These are phyloP conservation scores for Pelargonium fulgidum DNA, from an alignment of 441 rosid species.

Conservation along the genomic window DNA sequence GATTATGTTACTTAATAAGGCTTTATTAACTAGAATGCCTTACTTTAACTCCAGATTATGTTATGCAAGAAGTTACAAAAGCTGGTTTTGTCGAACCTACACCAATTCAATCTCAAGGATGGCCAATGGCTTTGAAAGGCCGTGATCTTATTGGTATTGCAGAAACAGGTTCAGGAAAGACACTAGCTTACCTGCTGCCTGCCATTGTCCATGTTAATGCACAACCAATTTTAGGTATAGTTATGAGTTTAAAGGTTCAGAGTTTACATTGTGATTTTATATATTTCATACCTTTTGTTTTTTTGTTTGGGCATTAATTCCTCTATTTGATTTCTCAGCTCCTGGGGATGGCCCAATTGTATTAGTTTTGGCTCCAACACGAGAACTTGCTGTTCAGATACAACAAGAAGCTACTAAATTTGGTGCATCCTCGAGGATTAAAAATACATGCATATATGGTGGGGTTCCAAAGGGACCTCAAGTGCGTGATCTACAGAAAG, in stretches of 20 bases:
- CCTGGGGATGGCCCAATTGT: conserved; percentile 88
- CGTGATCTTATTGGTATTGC: conserved; percentile 91
- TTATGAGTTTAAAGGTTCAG: conserved; percentile 58
- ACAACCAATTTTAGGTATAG: conserved; percentile 76
- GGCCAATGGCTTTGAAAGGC: conserved; percentile 98
- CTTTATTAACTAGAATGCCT: conserved; percentile 13
- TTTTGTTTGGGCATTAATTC: not conserved
- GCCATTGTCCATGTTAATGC: conserved; percentile 87
- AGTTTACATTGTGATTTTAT: conserved; percentile 17
- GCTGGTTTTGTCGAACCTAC: conserved; percentile 95
- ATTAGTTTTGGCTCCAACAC: conserved; percentile 83
- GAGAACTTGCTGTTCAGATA: conserved; percentile 96
- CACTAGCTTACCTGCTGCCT: conserved; percentile 85
- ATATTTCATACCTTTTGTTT: not conserved
- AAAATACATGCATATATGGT: conserved; percentile 89
- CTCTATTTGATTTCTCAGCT: conserved; percentile 24
- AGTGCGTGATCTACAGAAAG: conserved; percentile 87
- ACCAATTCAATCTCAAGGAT: conserved; percentile 88
- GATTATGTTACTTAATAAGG: conserved; percentile 15
- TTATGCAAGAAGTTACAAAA: conserved; percentile 70
- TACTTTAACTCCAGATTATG: conserved; percentile 55
- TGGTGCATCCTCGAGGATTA: conserved; percentile 49
- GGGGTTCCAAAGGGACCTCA: conserved; percentile 99
- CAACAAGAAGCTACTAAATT: conserved; percentile 82
- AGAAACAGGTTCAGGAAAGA: conserved; percentile 98